phyloP scores from a whole-genome alignment of 441 rosid genomes.

The Adansonia grandidieri region DNA sequence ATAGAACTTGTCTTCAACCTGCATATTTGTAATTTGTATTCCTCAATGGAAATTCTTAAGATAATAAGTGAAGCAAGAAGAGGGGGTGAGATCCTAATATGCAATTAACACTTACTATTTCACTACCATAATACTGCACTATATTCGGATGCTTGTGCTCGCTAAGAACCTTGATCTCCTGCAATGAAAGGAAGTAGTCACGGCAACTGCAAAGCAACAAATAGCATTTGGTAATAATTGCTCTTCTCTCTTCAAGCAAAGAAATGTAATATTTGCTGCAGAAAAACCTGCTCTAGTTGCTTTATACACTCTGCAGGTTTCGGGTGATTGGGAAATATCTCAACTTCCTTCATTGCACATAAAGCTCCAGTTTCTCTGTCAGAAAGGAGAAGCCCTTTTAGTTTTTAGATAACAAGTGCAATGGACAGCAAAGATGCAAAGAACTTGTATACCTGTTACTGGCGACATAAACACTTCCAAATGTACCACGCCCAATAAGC shows the following conservation, averaged over 20 bases:
- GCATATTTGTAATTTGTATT: slow-evolving; percentile 30
- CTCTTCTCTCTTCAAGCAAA: neutral
- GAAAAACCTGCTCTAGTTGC: slow-evolving; percentile 81
- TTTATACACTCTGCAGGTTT: slow-evolving; percentile 75
- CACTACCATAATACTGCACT: slow-evolving; percentile 98
- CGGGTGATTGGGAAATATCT: slow-evolving; percentile 83
- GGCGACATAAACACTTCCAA: slow-evolving; percentile 92
- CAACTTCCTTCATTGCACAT: slow-evolving; percentile 97
- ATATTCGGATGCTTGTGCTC: slow-evolving; percentile 90
- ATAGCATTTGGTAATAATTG: neutral
- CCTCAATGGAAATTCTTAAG: slow-evolving; percentile 21
- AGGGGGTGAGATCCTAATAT: slow-evolving; percentile 16
- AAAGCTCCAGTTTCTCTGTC: slow-evolving; percentile 87
- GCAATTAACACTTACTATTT: slow-evolving; percentile 65
- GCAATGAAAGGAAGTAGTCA: slow-evolving; percentile 35
- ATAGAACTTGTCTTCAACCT: slow-evolving; percentile 83
- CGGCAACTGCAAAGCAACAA: slow-evolving; percentile 3
- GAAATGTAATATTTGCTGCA: slow-evolving; percentile 21
- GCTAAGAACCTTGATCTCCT: slow-evolving; percentile 95
- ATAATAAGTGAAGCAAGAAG: neutral
- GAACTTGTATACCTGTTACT: slow-evolving; percentile 61
- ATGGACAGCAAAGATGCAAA: slow-evolving; percentile 9
- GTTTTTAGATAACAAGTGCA: slow-evolving; percentile 26
- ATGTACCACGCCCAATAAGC: slow-evolving; percentile 93
- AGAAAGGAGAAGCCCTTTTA: slow-evolving; percentile 31